Evolutionary conservation across 148 eudicot species (phyloP).

Genomic region (Diospyros kaki): DNA sequence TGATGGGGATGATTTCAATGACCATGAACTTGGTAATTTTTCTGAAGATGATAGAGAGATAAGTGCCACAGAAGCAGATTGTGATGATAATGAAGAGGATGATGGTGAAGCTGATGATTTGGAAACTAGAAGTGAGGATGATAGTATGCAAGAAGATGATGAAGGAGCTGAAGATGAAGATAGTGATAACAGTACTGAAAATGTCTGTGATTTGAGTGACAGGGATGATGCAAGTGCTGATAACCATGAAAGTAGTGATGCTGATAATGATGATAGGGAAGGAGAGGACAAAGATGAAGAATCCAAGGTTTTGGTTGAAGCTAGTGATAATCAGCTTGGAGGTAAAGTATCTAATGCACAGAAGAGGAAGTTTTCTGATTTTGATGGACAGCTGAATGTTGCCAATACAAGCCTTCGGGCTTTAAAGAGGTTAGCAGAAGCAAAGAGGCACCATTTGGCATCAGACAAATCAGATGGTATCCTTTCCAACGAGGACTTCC

Average conservation of each 20-base stretch:
- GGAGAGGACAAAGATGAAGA: constrained; percentile 31
- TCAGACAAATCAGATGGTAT: constrained; percentile 55
- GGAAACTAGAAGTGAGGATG: constrained; percentile 19
- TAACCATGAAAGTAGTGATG: neutral
- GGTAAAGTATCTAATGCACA: constrained; percentile 21
- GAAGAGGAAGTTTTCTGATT: constrained; percentile 74
- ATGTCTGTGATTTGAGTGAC: constrained; percentile 13
- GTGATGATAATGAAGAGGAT: constrained; percentile 16
- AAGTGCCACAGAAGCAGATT: constrained; percentile 26
- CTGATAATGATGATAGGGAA: constrained; percentile 12
- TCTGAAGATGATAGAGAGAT: constrained; percentile 19
- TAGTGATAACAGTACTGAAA: constrained; percentile 9
- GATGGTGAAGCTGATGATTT: constrained; percentile 18
- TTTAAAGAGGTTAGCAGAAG: constrained; percentile 68
- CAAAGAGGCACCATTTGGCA: constrained; percentile 27
- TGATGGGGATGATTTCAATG: constrained; percentile 17
- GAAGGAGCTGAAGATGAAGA: constrained; percentile 17
- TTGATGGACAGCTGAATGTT: constrained; percentile 63
- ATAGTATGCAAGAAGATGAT: constrained; percentile 13
- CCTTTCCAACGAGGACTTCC: constrained; percentile 88
- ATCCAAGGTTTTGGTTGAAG: constrained; percentile 27
- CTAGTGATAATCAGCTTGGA: constrained; percentile 16
- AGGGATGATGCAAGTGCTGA: constrained; percentile 1
- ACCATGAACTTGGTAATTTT: constrained; percentile 9
- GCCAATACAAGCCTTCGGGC: constrained; percentile 80